Conservation (phyloP, 164 flowering plant genomes). For the Tetrastigma voinierianum region DNA sequence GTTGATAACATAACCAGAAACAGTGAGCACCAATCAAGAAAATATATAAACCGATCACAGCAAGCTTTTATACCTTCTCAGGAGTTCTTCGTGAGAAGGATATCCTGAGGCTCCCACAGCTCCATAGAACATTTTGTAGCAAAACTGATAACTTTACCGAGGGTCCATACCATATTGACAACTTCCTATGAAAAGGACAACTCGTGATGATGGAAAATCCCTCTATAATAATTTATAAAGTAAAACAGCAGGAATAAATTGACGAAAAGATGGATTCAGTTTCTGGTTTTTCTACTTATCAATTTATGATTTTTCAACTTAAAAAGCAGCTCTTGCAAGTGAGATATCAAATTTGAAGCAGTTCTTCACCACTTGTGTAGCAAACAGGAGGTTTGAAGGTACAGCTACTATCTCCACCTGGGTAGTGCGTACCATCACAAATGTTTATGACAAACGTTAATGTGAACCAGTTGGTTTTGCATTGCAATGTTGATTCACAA, state of each 20-base stretch:
- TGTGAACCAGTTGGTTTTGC: no score
- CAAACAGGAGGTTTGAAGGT: no score
- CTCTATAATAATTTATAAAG: not conserved
- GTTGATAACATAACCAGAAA: slow-evolving; percentile 14
- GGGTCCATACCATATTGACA: slow-evolving; percentile 79
- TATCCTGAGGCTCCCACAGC: slow-evolving; percentile 78
- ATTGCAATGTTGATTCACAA: no score
- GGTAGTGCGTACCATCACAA: no score
- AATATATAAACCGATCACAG: not conserved
- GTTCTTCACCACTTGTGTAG: no score
- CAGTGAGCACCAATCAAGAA: slow-evolving; percentile 3
- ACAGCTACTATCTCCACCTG: no score
- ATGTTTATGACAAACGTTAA: no score
- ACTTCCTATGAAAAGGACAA: slow-evolving; percentile 38
- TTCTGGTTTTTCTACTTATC: no score
- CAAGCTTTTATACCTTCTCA: slow-evolving; percentile 38
- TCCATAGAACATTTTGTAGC: slow-evolving; percentile 58
- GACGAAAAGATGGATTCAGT: no score
- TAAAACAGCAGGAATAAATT: not conserved
- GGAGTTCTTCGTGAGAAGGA: slow-evolving; percentile 89
- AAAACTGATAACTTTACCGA: slow-evolving; percentile 50
- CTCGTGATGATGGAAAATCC: not conserved
- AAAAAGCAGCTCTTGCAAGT: no score
- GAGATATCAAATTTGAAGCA: no score
- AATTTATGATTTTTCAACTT: no score